Evolutionary conservation across 1,284 basidiomycete genomes (phyloP).

Genomic region (Naganishia albida): DNA sequence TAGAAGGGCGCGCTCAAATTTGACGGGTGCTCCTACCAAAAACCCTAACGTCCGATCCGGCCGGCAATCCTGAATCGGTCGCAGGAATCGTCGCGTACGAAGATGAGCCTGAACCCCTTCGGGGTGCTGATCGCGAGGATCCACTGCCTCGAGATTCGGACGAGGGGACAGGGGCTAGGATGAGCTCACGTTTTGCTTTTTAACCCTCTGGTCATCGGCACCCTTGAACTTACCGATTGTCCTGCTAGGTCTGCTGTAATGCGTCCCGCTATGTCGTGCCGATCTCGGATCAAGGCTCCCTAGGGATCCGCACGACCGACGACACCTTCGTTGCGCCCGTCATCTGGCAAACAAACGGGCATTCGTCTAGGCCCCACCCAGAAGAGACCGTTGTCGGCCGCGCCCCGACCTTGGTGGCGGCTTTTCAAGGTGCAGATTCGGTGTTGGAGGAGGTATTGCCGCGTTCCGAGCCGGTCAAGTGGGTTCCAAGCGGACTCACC

Average conservation of each 20-base stretch:
- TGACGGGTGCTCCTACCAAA: no score
- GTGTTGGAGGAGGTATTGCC: neutral
- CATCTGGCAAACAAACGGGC: no score
- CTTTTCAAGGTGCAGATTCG: constrained; percentile 1
- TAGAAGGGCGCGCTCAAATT: no score
- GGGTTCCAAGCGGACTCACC: neutral
- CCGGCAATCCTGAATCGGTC: neutral
- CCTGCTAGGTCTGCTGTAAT: no score
- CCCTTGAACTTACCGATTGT: no score
- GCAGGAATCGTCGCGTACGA: neutral
- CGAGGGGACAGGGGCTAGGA: neutral
- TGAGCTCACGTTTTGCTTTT: no score
- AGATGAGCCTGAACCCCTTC: neutral
- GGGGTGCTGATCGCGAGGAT: neutral
- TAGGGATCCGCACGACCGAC: no score
- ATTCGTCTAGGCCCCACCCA: neutral
- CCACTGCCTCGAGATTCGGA: neutral
- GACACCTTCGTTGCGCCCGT: no score
- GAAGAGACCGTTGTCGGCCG: neutral
- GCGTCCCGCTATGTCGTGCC: no score
- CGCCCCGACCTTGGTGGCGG: constrained; percentile 1
- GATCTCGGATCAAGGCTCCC: no score
- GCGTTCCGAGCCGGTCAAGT: neutral
- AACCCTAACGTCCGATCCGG: no score
- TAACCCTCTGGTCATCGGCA: no score